Evolutionary conservation across 2,329 filamentous ascomycete species (phyloP), one percentile per base, ranked within the genome.

Genomic region (Pseudocercospora eumusae): DNA sequence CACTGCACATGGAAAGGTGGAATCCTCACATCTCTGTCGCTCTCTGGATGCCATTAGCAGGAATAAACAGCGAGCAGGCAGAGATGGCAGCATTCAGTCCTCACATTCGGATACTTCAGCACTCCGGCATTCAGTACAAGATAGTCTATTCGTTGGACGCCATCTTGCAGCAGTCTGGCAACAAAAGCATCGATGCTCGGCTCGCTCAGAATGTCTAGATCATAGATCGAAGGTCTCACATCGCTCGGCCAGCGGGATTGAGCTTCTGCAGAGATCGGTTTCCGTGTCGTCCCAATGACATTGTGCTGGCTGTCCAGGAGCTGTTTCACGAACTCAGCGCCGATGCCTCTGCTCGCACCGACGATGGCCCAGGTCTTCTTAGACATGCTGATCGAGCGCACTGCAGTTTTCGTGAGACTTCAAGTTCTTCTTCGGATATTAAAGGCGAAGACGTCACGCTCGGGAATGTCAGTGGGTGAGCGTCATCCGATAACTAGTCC

Each of bases 71-170:
- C 45, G 45, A 50, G 45, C 13, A 25, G 20, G 45, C 45, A 49
- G 45, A 11, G 6, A 23, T 21, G 11, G n/a, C 18, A 50, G 13
- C 10, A 28, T 8, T 40, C 21, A 18, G 23, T 18, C 70, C 78
- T 75, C 75, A 84, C 82, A 76, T 83, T 84, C 3, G 83, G 83
- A 73, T 85, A 86, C 68, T 80, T 76, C 66, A 84, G 69, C 5
- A 85, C 79, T 52, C 83, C 83, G 31, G 84, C 83, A 73, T 85
- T 86, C 58, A 85, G 66, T n/a, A 86, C 78, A 42, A 83, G 78
- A 72, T 81, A 80, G 72, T 84, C 82, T 53, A 84, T 79, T 61
- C 75, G 59, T 15, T 58, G 27, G 15, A 59, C 11, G 20, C 64
- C 64, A 60, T 66, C 55, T 61, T 33, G 53, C 44, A 8, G 9